These are phyloP conservation scores for Apiospora phragmitis DNA, from an alignment of 2,329 filamentous ascomycete species.

Conservation along the genomic window DNA sequence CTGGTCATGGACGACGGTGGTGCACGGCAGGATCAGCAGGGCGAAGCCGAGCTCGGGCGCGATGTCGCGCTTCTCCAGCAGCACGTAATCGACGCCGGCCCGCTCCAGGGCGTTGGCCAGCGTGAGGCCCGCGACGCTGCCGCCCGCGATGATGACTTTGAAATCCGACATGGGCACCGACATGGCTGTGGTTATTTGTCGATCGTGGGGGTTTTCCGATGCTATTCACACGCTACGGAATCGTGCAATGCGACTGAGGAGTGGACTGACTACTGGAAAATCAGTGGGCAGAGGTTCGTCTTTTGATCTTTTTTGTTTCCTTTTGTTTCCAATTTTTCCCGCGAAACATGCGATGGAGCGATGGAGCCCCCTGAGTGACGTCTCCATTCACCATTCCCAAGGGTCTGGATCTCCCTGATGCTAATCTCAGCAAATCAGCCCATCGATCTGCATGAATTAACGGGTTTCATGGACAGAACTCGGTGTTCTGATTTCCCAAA, in stretches of 20 bases:
- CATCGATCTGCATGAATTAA: conserved; percentile 1
- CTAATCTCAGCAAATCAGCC: background rate
- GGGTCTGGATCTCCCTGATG: background rate
- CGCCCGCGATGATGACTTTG: conserved; percentile 27
- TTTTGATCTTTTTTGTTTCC: background rate
- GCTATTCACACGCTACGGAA: background rate
- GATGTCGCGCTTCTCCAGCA: conserved; percentile 25
- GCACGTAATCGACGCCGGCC: conserved; percentile 28
- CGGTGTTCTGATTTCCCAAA: background rate
- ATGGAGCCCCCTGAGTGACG: background rate
- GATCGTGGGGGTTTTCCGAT: background rate
- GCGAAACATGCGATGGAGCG: background rate
- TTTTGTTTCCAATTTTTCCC: background rate
- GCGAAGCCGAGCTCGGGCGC: conserved; percentile 22
- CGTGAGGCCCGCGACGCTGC: conserved; percentile 27
- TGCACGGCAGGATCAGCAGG: conserved; percentile 25
- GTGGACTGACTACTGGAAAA: background rate
- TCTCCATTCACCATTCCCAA: background rate
- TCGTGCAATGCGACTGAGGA: background rate
- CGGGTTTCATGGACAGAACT: background rate
- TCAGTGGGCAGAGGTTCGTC: background rate
- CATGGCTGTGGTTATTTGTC: background rate
- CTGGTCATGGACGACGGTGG: conserved; percentile 29
- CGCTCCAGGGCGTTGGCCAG: conserved; percentile 26
- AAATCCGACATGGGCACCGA: background rate